phyloP scores from a whole-genome alignment of 1,284 basidiomycete species.

The Puccinia horiana region DNA sequence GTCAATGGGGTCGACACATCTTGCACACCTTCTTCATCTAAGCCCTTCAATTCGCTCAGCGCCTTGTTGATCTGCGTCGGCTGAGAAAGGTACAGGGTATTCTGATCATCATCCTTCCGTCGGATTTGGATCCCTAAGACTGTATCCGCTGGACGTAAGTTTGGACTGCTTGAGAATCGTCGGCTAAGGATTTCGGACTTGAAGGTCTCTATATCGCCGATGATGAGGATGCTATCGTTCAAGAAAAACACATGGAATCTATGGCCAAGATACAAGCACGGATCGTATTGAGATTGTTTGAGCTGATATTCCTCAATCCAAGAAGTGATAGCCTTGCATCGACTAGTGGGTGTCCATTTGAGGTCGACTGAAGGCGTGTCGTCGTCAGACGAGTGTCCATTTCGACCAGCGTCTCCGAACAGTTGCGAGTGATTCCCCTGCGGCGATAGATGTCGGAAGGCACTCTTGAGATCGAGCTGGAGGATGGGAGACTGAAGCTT shows the following conservation, averaged over 20 bases:
- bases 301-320: neutral
- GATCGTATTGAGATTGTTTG: neutral
- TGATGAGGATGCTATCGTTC: neutral
- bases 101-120: neutral
- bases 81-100: neutral
- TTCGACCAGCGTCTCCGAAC: neutral
- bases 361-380: neutral
- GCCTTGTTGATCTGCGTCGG: neutral
- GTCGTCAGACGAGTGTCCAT: neutral
- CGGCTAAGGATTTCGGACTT: neutral
- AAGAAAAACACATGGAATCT: conserved; percentile 1
- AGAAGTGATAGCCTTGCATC: neutral
- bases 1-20: neutral
- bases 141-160: neutral
- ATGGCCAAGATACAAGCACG: neutral
- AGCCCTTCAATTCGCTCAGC: neutral
- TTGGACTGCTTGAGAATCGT: neutral
- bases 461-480: neutral
- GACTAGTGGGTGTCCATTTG: neutral
- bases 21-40: neutral
- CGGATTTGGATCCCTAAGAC: neutral
- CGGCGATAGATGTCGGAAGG: neutral
- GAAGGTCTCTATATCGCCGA: neutral
- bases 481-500: neutral
- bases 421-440: neutral